Conservation (phyloP, 164 flowering plant species). For the Tinospora cordifolia region DNA sequence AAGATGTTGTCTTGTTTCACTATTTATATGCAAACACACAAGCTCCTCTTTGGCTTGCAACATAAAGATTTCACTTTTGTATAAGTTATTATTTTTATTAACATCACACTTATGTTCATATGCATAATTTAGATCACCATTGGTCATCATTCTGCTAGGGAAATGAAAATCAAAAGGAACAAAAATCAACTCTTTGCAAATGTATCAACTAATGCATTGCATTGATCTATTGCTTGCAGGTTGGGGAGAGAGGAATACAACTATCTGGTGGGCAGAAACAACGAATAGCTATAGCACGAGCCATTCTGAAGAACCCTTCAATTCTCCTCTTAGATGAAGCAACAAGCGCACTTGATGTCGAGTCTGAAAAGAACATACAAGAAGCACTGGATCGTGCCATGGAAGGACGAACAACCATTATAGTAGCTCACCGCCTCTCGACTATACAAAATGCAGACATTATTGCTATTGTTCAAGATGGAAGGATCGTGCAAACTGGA, state of each 20-base stretch:
- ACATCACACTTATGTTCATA: no score
- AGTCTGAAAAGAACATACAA: constrained; percentile 94
- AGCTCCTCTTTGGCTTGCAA: no score
- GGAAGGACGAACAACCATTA: constrained; percentile 85
- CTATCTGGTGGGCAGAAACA: constrained; percentile 96
- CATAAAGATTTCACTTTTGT: no score
- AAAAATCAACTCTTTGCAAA: no score
- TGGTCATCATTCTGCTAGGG: no score
- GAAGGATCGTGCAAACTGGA: constrained; percentile 80
- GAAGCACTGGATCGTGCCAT: constrained; percentile 92
- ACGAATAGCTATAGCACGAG: constrained; percentile 83
- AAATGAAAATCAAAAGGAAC: no score
- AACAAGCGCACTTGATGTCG: constrained; percentile 92
- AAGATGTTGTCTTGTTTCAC: no score
- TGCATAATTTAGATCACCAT: no score
- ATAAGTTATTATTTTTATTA: no score
- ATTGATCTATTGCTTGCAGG: constrained; percentile 30
- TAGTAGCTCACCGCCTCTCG: constrained; percentile 91
- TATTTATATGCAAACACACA: no score
- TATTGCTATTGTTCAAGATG: constrained; percentile 78
- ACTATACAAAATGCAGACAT: constrained; percentile 81
- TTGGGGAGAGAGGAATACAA: constrained; percentile 92
- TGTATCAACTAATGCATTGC: not conserved
- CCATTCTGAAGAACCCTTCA: constrained; percentile 83
- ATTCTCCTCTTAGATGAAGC: constrained; percentile 88